These are phyloP conservation scores for Fusarium camptoceras DNA, from an alignment of 2,329 filamentous ascomycete species.

Conservation along the genomic window DNA sequence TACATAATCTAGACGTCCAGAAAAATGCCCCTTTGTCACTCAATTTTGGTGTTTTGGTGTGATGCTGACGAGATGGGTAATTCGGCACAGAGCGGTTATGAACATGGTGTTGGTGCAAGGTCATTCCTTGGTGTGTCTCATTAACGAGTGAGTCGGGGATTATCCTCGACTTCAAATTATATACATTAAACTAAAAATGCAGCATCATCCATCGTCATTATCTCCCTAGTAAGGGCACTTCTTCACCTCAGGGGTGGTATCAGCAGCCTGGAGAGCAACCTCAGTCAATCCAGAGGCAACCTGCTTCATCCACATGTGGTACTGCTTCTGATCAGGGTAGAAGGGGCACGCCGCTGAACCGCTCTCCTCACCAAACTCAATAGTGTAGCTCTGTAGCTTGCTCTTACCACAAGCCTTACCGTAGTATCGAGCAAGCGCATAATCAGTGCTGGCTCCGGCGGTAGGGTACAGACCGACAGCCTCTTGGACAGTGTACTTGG, in stretches of 20 bases:
- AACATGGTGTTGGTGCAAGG: not conserved
- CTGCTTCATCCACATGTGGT: constrained; percentile 59
- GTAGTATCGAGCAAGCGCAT: constrained; percentile 60
- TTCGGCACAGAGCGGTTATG: no score
- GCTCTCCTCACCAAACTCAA: constrained; percentile 59
- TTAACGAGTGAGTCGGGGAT: not conserved
- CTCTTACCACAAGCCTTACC: constrained; percentile 48
- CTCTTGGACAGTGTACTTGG: constrained; percentile 54
- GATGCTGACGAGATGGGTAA: not conserved
- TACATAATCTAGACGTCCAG: constrained; percentile 49
- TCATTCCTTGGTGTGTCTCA: not conserved
- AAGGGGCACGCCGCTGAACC: constrained; percentile 52
- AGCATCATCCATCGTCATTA: constrained; percentile 3
- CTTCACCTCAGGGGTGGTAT: constrained; percentile 24
- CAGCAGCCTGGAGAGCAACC: constrained; percentile 51
- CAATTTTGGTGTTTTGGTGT: constrained; percentile 12
- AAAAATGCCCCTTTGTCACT: constrained; percentile 46
- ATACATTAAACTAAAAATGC: constrained; percentile 3
- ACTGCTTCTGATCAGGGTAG: constrained; percentile 58
- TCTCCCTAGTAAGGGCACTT: constrained; percentile 35
- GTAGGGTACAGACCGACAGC: constrained; percentile 59
- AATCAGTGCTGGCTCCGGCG: constrained; percentile 60
- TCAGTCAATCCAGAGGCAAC: constrained; percentile 62
- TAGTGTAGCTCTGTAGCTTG: constrained; percentile 56
- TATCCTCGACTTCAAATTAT: constrained; percentile 3